Evolutionary conservation across 306 rosid species (phyloP).

Genomic region (Corylus americana): DNA sequence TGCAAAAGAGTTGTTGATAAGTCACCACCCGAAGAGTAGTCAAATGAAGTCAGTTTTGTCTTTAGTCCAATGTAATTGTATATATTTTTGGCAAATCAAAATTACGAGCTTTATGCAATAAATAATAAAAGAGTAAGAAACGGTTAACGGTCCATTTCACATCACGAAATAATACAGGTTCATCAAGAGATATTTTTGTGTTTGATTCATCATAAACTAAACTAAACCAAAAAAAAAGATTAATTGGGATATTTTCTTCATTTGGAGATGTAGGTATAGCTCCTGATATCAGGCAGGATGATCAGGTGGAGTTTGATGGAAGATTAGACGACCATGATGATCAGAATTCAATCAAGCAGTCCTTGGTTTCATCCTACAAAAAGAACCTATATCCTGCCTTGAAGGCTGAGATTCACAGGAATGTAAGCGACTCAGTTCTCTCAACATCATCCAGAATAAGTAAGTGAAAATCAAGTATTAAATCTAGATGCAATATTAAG

Average conservation of each 20-base stretch:
- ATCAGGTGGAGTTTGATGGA: slow-evolving; percentile 42
- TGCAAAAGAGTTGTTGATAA: slow-evolving; percentile 24
- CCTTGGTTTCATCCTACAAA: slow-evolving; percentile 63
- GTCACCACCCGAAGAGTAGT: slow-evolving; percentile 3
- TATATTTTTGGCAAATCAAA: too few species aligned
- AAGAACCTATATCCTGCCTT: slow-evolving; percentile 64
- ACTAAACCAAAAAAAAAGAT: too few species aligned
- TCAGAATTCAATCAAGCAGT: slow-evolving; percentile 68
- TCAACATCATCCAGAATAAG: slow-evolving; percentile 46
- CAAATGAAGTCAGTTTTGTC: too few species aligned
- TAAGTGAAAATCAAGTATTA: slow-evolving; percentile 20
- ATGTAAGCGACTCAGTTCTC: slow-evolving; percentile 18
- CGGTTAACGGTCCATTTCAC: too few species aligned
- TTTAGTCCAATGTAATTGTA: too few species aligned
- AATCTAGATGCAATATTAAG: background rate
- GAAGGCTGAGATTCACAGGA: slow-evolving; percentile 63
- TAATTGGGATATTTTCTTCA: too few species aligned
- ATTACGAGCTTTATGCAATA: background rate
- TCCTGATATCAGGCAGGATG: slow-evolving; percentile 65
- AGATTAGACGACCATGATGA: slow-evolving; percentile 56
- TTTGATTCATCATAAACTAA: too few species aligned
- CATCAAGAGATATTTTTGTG: too few species aligned
- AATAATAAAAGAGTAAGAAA: slow-evolving; percentile 21
- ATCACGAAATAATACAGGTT: too few species aligned
- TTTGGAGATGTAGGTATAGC: slow-evolving; percentile 55